Evolutionary conservation across 2,329 filamentous ascomycete genomes (phyloP), one percentile per base, ranked within the genome.

Genomic region (Aspergillus novofumigatus): DNA sequence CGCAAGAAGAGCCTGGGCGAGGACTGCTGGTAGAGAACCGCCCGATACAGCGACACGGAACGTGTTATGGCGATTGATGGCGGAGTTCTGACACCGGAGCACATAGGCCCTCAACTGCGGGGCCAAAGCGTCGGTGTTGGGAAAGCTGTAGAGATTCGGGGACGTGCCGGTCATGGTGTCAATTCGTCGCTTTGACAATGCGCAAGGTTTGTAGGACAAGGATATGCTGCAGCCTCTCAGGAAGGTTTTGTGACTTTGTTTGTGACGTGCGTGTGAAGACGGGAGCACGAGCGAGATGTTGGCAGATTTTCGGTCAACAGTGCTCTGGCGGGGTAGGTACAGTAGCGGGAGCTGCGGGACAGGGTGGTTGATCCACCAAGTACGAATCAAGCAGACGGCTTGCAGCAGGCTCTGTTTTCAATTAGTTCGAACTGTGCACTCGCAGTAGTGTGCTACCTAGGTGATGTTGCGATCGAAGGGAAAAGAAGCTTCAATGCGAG

Each of bases 41-140:
- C 94, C 94, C 0, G 93, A 97, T 53, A 97, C 89, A 64, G 87
- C 94, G 59, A 99, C 81, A 76, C 95, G 93, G 83, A 99, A 97
- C 72, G 82, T 83, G 62, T 84, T 82, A 76, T 97, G 94, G 61
- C 92, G 90, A 64, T 81, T 79, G 62, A 97, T 78, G 58, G 92
- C 91, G 59, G 87, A 83, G 69, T 87, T 88, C 77, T 99, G 93
- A 68, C 84, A 86, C 67, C 89, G 84, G 67, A 97, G 82, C 67
- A 97, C 81, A 77, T 95, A 97, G 66, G 85, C 79, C 71, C 92
- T 89, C 66, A 99, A 85, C 62, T 88, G 87, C 38, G 83, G 79
- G 21, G 92, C 90, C 65, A 99, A 86, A 59, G 85, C 80, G 63
- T 86, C 82, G 69, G 83, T 78, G 75, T 81, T 82, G 65, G 86